Base-by-base conservation (phyloP, 1,284 basidiomycete species). In the Pterula multifida region DNA sequence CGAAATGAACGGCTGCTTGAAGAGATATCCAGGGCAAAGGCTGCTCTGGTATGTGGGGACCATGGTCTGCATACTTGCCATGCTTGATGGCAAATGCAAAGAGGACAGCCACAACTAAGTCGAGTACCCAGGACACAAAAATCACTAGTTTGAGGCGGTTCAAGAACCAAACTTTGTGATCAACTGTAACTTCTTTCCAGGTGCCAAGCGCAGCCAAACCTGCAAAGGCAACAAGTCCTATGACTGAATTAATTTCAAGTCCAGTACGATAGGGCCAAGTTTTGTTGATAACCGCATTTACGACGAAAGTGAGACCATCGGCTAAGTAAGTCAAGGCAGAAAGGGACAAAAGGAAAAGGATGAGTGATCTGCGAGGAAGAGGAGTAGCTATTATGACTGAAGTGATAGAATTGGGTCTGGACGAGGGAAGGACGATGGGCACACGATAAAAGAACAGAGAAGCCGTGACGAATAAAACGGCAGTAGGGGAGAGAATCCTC, bases 311-410 rank as follows among this genome's bases (percentile, higher is more conserved):
- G 48, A 85, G 66, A 51, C 94, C 73, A 75, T 98, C 76, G 67
- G 92, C 68, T 70, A 98, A 78, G 76, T 90, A 81, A 64, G 92
- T 73, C 68, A 94, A 56, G 69, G 92, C 81, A 65, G 80, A 60
- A 48, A 89, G 69, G 51, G 80, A 77, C 49, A 90, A 71, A 56
- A 89, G 68, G 49, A 70, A 64, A 50, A 89, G 71, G 62, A 91
- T 87, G 55, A 80, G 65, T 49, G 75, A 74, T 52, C 83, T 78
- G 63, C 89, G 81, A 45, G 88, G 88, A 50, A 79, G 68, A 51
- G 71, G 70, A 54, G 76, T 73, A 50, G 81, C 76, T 59, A 87
- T 77, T 62, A 90, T 78, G 62, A 90, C 85, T 47, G 81, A 67
- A 21, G 79, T 85, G 60, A 89, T 86, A 52, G 79, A 76, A 39